Evolutionary conservation across 1,284 basidiomycete species (phyloP).

Genomic region (Mycena sp.): DNA sequence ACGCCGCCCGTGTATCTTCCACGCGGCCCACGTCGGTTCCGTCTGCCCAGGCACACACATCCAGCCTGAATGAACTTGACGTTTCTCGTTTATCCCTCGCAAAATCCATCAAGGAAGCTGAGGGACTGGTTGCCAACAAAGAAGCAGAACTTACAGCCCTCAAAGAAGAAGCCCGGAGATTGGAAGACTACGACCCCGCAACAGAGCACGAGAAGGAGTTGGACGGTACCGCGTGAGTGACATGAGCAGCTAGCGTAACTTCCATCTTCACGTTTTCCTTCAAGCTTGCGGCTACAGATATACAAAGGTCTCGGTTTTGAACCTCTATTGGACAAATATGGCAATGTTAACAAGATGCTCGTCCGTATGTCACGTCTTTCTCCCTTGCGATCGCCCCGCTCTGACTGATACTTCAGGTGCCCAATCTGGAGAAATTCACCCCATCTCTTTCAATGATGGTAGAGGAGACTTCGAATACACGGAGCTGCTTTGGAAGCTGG

Average conservation of each 20-base stretch:
- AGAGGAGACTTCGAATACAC: conserved; percentile 48
- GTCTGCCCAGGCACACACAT: conserved; percentile 69
- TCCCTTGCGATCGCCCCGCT: not conserved
- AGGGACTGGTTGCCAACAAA: conserved; percentile 68
- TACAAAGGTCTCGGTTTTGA: conserved; percentile 78
- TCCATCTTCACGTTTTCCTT: conserved; percentile 15
- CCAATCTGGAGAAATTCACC: conserved; percentile 69
- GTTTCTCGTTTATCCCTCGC: conserved; percentile 68
- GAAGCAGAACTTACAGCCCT: conserved; percentile 74
- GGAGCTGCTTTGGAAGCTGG: conserved; percentile 66
- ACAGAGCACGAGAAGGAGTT: conserved; percentile 72
- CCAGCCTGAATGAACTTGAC: conserved; percentile 72
- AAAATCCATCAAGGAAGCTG: conserved; percentile 79
- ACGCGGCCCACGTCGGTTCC: conserved; percentile 73
- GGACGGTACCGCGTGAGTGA: conserved; percentile 71
- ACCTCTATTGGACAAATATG: conserved; percentile 63
- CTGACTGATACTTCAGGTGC: conserved; percentile 50
- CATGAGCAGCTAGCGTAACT: not conserved
- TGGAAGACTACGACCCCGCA: conserved; percentile 78
- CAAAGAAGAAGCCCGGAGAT: conserved; percentile 64
- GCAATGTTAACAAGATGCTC: conserved; percentile 65
- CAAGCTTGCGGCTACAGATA: conserved; percentile 72
- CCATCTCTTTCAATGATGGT: conserved; percentile 44
- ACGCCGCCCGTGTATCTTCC: conserved; percentile 75
- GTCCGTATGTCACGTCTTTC: conserved; percentile 59